phyloP scores from a whole-genome alignment of 768 basidiomycete genomes.

The Podaxis mareebaensis region DNA sequence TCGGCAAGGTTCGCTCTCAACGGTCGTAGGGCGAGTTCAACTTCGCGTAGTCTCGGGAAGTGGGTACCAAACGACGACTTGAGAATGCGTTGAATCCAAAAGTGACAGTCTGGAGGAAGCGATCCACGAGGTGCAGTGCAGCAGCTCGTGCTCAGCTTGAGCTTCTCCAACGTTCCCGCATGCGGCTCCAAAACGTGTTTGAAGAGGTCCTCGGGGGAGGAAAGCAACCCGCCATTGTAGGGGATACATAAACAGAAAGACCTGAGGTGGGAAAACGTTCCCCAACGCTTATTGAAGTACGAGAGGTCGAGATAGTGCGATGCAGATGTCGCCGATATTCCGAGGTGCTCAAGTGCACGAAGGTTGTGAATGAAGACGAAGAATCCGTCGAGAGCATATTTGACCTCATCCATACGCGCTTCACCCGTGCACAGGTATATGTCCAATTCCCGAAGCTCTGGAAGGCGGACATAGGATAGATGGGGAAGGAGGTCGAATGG shows the following conservation, averaged over 20 bases:
- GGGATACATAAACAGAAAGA: constrained; percentile 43
- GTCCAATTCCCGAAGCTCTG: constrained; percentile 34
- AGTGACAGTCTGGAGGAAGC: constrained; percentile 29
- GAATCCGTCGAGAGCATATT: constrained; percentile 38
- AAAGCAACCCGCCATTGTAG: constrained; percentile 43
- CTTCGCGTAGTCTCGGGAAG: constrained; percentile 31
- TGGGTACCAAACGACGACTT: constrained; percentile 25
- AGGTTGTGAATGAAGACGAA: constrained; percentile 47
- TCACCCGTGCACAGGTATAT: constrained; percentile 36
- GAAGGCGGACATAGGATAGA: constrained; percentile 34
- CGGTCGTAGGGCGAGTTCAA: constrained; percentile 41
- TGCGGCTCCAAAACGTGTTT: constrained; percentile 37
- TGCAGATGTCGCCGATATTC: constrained; percentile 33
- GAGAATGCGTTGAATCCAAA: constrained; percentile 44
- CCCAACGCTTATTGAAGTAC: constrained; percentile 37
- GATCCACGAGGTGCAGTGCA: constrained; percentile 23
- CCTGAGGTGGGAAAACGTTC: constrained; percentile 39
- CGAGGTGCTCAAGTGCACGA: constrained; percentile 35
- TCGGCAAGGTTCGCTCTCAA: constrained; percentile 32
- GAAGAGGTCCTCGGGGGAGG: constrained; percentile 31
- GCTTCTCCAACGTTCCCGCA: constrained; percentile 31
- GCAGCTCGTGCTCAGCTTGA: constrained; percentile 36
- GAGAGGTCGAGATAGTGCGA: constrained; percentile 41
- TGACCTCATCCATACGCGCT: constrained; percentile 30
- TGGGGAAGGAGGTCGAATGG: constrained; percentile 37